Evolutionary conservation across 2,329 filamentous ascomycete species (phyloP).

Genomic region (Aspergillus pseudonomiae): DNA sequence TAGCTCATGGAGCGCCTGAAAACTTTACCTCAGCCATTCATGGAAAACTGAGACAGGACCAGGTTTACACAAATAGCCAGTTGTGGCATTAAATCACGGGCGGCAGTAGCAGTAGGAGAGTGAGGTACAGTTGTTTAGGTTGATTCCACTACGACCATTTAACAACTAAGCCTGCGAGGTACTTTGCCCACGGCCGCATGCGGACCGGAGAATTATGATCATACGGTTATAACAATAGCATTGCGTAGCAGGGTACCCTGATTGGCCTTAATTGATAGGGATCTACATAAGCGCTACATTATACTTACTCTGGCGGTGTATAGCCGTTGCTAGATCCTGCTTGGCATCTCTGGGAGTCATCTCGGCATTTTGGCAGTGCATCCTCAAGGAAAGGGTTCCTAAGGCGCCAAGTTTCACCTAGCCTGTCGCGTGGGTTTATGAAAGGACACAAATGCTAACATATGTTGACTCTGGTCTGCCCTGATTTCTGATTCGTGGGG

Average conservation of each 20-base stretch:
- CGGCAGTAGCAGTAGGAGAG: not conserved
- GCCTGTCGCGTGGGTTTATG: not conserved
- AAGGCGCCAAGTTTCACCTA: not conserved
- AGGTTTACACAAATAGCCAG: no score
- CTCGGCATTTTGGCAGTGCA: not conserved
- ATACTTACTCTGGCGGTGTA: not conserved
- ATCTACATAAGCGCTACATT: not conserved
- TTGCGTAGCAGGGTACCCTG: not conserved
- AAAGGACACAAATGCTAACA: accelerated
- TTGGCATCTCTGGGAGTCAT: not conserved
- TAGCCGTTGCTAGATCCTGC: not conserved
- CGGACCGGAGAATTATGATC: not conserved
- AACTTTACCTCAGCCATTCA: not conserved
- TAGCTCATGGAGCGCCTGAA: not conserved
- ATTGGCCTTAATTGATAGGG: not conserved
- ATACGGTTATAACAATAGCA: not conserved
- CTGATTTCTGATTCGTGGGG: not conserved
- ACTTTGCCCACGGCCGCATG: not conserved
- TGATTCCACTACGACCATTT: not conserved
- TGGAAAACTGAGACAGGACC: accelerated
- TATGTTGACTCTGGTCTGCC: not conserved
- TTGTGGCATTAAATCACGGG: not conserved
- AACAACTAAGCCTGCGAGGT: not conserved
- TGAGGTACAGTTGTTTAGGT: not conserved
- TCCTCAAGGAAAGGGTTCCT: not conserved